Evolutionary conservation across 108 stramenopile genomes (phyloP).

Genomic region (Chaetoceros tenuissimus): DNA sequence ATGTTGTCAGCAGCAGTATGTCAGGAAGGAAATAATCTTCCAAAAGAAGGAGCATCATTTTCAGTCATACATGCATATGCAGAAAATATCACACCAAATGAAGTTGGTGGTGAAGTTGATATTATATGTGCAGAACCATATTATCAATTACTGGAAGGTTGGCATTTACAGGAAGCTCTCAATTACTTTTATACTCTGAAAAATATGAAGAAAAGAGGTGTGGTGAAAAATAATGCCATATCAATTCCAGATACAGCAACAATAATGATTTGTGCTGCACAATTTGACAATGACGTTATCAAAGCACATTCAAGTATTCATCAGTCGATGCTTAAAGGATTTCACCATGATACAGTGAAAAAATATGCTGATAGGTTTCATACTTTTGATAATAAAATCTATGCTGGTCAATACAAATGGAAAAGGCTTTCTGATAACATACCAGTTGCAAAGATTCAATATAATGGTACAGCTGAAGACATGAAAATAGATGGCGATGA

Average conservation of each 20-base stretch:
- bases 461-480: constrained; percentile 18
- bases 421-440: constrained; percentile 28
- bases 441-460: constrained; percentile 38
- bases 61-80: constrained; percentile 36
- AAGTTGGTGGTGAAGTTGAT: constrained; percentile 27
- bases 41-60: constrained; percentile 13
- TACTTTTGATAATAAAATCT: constrained; percentile 38
- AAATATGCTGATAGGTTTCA: constrained; percentile 31
- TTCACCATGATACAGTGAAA: constrained; percentile 45
- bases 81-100: constrained; percentile 28
- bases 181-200: constrained; percentile 59
- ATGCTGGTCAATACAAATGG: constrained; percentile 60
- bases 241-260: constrained; percentile 39
- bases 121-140: constrained; percentile 75
- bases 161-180: constrained; percentile 64
- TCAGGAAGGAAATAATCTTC: constrained; percentile 54
- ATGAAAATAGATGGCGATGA: constrained; percentile 13
- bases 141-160: constrained; percentile 69
- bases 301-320: constrained; percentile 38
- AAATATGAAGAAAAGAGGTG: constrained; percentile 25
- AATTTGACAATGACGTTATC: constrained; percentile 35
- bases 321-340: constrained; percentile 29
- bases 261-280: constrained; percentile 63
- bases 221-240: constrained; percentile 25
- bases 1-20: constrained; percentile 50